phyloP scores from a whole-genome alignment of 352 stramenopile species.

The Globisporangium nunn region DNA sequence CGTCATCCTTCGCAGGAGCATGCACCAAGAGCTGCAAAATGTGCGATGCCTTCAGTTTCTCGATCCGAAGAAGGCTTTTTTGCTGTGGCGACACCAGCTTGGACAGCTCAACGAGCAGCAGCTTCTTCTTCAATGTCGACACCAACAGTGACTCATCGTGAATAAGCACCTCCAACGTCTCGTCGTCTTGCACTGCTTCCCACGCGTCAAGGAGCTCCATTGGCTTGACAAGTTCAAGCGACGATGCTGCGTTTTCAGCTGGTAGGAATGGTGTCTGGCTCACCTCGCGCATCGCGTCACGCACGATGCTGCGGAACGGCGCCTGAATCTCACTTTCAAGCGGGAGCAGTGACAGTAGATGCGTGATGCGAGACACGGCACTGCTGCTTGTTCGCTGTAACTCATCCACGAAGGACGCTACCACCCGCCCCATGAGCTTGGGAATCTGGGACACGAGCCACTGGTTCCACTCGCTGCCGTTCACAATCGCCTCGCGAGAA shows the following conservation, averaged over 20 bases:
- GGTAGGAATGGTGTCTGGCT: slow-evolving; percentile 43
- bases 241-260: slow-evolving; percentile 5
- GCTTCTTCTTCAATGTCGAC: slow-evolving; percentile 37
- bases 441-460: slow-evolving; percentile 77
- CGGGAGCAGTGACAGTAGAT: slow-evolving; percentile 48
- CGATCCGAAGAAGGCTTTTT: slow-evolving; percentile 55
- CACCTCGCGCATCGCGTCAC: slow-evolving; percentile 54
- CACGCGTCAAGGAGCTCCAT: slow-evolving; percentile 43
- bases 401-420: slow-evolving; percentile 15
- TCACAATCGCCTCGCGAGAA: slow-evolving; percentile 77
- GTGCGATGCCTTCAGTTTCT: slow-evolving; percentile 56
- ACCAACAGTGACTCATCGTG: slow-evolving; percentile 17
- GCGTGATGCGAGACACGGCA: slow-evolving; percentile 14
- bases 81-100: slow-evolving; percentile 28
- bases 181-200: slow-evolving; percentile 19
- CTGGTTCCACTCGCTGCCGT: slow-evolving; percentile 84
- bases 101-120: slow-evolving; percentile 40
- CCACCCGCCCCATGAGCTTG: slow-evolving; percentile 27
- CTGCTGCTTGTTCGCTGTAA: neutral
- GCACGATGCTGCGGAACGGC: slow-evolving; percentile 53
- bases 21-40: slow-evolving; percentile 45
- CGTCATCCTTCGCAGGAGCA: slow-evolving; percentile 27
- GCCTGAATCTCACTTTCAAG: slow-evolving; percentile 66
- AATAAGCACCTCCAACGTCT: slow-evolving; percentile 7
- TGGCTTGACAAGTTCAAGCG: slow-evolving; percentile 15